A percentile compares a stretch with the other conserved stretches of the same genome.
These are phyloP conservation scores for Tanacetum coccineum DNA, from an alignment of 129 eudicot species.

Conservation along the genomic window DNA sequence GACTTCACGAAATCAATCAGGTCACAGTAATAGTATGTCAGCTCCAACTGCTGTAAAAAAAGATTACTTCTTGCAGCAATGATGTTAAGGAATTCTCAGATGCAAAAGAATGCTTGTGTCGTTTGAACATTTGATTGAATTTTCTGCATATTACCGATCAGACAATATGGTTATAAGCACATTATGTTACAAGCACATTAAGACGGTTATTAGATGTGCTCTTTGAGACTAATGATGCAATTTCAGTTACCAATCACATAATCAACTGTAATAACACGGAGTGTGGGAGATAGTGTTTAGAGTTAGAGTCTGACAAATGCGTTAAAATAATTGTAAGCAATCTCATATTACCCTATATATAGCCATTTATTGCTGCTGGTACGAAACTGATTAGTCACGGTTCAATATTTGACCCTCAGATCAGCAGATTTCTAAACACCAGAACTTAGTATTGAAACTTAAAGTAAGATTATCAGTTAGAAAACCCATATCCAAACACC, in stretches of 20 bases:
- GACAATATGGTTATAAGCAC: not conserved
- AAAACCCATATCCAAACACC: not conserved
- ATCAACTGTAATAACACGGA: not conserved
- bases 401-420: not conserved
- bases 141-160: slow-evolving; percentile 12
- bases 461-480: not conserved
- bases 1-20: slow-evolving; percentile 9
- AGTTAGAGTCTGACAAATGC: not conserved
- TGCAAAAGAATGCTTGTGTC: slow-evolving; percentile 8
- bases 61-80: not conserved
- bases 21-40: not conserved
- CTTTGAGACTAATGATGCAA: not conserved
- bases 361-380: not conserved
- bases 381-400: not conserved
- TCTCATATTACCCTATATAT: not conserved
- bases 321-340: not conserved
- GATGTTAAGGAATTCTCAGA: not conserved
- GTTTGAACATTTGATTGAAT: not conserved
- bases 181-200: not conserved
- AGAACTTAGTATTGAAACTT: not conserved
- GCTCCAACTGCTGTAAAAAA: slow-evolving; percentile 9
- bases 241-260: not conserved
- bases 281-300: not conserved
- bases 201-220: not conserved
- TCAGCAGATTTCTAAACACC: not conserved